Evolutionary conservation across 768 basidiomycete genomes (phyloP), one percentile per base, ranked within the genome.

Genomic region (Amanita rubescens): DNA sequence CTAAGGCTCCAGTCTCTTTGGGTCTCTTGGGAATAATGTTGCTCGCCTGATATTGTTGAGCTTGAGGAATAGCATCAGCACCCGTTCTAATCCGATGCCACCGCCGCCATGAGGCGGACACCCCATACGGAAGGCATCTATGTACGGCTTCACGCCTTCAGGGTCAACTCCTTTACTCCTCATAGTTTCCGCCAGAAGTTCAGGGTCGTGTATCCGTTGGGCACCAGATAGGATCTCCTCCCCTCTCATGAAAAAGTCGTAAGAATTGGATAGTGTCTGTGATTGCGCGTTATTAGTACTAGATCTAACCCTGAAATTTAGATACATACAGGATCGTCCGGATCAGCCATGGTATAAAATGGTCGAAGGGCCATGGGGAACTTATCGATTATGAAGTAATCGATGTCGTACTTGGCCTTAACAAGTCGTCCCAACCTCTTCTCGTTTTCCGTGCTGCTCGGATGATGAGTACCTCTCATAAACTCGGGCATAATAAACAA

Each of bases 211-310:
- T 52, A 98, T 85, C 70, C 96, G 93, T 68, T 99, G 96, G 24
- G 95, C 96, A 14, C 96, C 96, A 3, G 95, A 97, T 37, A 98
- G 78, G 63, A 99, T 98, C 69, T 99, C 96, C 71, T 99, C 94
- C 10, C 96, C 96, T 30, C 96, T 83, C 95, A 99, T 97, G 80
- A 99, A 98, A 74, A 99, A 98, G 72, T 99, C 96, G 69, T 98
- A 99, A 20, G 96, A 98, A 71, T 98, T 98, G 48, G 96, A 97
- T 37, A 96, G 75, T 7, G 82, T 84, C 87, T 94, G 62, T 19
- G 25, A 45, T 44, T 38, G 33, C 57, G 19, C 56, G 60, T 51
- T 35, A 56, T 15, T 48, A 37, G 33, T 34, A 43, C 43, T 30
- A 39, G 32, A 39, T 9, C 27, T 15, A 33, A 19, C 25, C 14